Percentiles rank a stretch among this genome's conserved stretches.
Evolutionary conservation across 148 eudicot genomes (phyloP).

Genomic region (Hydrangea macrophylla): DNA sequence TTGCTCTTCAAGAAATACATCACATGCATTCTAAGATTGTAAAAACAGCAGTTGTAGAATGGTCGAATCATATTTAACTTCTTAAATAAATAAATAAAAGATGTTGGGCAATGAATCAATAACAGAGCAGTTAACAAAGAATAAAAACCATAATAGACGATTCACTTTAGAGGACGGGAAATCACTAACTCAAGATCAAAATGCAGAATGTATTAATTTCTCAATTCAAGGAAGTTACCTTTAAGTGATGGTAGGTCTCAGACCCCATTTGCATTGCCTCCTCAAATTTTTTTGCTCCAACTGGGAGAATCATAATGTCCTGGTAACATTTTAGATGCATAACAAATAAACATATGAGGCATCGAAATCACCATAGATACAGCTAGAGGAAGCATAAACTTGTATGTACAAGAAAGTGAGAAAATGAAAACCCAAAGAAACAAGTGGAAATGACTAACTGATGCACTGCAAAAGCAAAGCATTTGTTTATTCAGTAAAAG

Average conservation of each 20-base stretch:
- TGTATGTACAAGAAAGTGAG: neutral
- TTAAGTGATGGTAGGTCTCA: conserved; percentile 86
- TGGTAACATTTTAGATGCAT: conserved; percentile 21
- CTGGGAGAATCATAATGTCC: conserved; percentile 87
- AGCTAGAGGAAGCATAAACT: neutral
- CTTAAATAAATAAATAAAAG: neutral
- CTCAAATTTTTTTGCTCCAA: conserved; percentile 80
- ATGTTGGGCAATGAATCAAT: neutral
- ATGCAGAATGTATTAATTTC: neutral
- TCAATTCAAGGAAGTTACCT: conserved; percentile 38
- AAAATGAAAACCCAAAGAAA: neutral
- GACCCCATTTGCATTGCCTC: conserved; percentile 92
- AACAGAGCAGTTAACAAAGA: no score
- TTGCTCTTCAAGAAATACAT: neutral
- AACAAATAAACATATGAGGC: neutral
- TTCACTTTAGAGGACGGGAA: neutral
- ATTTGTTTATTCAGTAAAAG: neutral
- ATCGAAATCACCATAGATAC: neutral
- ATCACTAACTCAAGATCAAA: conserved; percentile 3
- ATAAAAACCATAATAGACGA: no score
- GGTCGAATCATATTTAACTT: neutral
- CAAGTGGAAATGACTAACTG: conserved; percentile 3
- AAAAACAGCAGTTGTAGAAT: neutral
- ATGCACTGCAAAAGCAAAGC: neutral
- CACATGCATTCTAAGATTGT: neutral